Evolutionary conservation across 2,329 filamentous ascomycete genomes (phyloP).

Genomic region (Colletotrichum destructivum): DNA sequence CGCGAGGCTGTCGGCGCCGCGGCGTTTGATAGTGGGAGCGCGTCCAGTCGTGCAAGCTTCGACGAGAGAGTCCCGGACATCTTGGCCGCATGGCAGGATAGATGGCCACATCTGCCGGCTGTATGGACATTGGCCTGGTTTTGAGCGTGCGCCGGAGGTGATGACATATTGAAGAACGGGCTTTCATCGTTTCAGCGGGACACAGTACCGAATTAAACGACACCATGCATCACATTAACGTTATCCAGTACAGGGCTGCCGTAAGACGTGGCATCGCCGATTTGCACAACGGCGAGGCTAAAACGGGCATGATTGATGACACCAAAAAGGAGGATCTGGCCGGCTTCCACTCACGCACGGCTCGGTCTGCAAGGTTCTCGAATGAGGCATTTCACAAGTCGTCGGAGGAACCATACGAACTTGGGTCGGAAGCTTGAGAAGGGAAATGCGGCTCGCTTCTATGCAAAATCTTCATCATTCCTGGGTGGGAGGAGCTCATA

Average conservation of each 20-base stretch:
- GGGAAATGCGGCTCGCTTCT: neutral
- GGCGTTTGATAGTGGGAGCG: slow-evolving; percentile 79
- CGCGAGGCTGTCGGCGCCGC: slow-evolving; percentile 74
- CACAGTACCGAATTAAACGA: neutral
- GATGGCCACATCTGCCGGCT: slow-evolving; percentile 91
- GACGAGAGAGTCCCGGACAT: slow-evolving; percentile 96
- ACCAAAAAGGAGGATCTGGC: neutral
- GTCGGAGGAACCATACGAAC: neutral
- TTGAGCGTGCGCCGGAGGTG: slow-evolving; percentile 56
- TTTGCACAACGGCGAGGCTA: too few relatives aligned
- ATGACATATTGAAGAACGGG: neutral
- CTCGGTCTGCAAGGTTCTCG: neutral
- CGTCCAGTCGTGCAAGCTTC: slow-evolving; percentile 80
- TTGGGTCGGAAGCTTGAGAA: neutral
- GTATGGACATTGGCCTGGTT: slow-evolving; percentile 98
- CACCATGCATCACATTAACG: neutral
- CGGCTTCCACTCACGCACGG: neutral
- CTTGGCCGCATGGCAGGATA: slow-evolving; percentile 92
- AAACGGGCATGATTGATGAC: neutral
- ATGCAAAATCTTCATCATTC: too few relatives aligned
- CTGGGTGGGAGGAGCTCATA: neutral
- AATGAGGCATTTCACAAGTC: neutral
- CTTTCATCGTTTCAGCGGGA: too few relatives aligned
- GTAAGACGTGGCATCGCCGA: neutral
- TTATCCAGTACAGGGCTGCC: neutral